Evolutionary conservation across 345 rosid species (phyloP), one percentile per base, ranked within the genome.

Genomic region (Arabidopsis suecica): DNA sequence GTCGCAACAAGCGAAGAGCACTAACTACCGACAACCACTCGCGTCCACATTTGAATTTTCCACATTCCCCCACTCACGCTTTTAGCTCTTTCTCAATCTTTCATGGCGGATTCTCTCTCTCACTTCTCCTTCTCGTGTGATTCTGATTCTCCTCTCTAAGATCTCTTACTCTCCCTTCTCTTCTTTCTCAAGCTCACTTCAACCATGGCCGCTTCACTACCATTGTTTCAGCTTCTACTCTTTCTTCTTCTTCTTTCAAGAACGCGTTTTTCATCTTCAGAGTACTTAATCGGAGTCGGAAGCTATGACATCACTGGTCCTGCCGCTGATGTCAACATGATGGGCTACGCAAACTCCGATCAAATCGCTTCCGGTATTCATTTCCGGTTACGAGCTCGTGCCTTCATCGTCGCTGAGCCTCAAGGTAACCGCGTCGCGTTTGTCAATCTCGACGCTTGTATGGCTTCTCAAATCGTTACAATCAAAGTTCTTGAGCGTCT

Each of bases 231-330:
- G 20, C 44, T 56, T 61, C 42, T 70, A 8, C 65, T 38, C 0
- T 41, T 36, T 12, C 45, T 45, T 38, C 40, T 75, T 40, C 18
- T 59, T 6, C 7, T 70, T 0, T 3, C 45, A 0, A 13, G 8
- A 16, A 20, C 28, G 2, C 16, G 12, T 40, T 44, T 2, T 7
- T 60, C 74, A 2, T 68, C 74, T 53, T 85, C 94, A 16, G 71
- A 86, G 71, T 89, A 90, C 61, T 82, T 93, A 74, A 83, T 91
- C 51, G 99, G 99, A 20, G 87, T 96, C 2, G 98, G 99, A 69
- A 96, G 94, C 86, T 93, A 93, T 58, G 99, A 96, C 85, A 96
- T 96, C 68, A 93, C 98, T 3, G 98, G 98, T 34, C 99, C 99
- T 4, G 99, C 98, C 7, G 98, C 99, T 42, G 97, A 96, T 81